Conservation (phyloP, 257 asterid genomes). For the Phtheirospermum japonicum region DNA sequence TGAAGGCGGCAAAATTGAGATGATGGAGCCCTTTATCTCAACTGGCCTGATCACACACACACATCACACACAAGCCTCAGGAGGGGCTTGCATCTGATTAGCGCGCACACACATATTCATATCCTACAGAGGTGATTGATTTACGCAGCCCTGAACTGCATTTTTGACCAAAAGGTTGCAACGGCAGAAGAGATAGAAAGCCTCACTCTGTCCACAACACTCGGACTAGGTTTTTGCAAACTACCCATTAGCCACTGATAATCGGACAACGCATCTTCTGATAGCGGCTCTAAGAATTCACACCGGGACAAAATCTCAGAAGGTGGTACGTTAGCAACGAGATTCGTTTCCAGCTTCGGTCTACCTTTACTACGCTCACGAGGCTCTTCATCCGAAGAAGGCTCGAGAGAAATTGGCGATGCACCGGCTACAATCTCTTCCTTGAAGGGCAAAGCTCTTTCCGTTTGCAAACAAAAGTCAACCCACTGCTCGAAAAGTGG, state of each 20-base stretch:
- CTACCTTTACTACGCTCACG: slow-evolving; percentile 34
- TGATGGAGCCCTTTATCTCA: too few relatives aligned
- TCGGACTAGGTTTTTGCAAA: slow-evolving; percentile 40
- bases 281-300: slow-evolving; percentile 77
- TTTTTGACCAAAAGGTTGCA: slow-evolving; percentile 31
- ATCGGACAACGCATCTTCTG: slow-evolving; percentile 58
- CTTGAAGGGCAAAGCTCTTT: slow-evolving; percentile 61
- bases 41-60: background rate
- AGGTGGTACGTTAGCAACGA: slow-evolving; percentile 58
- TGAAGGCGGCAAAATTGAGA: too few relatives aligned
- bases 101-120: too few relatives aligned
- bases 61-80: too few relatives aligned
- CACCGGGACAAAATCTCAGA: slow-evolving; percentile 65
- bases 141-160: slow-evolving; percentile 38
- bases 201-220: slow-evolving; percentile 31
- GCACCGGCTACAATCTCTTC: slow-evolving; percentile 70
- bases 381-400: slow-evolving; percentile 34
- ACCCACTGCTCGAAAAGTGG: slow-evolving; percentile 83
- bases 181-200: slow-evolving; percentile 28
- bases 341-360: slow-evolving; percentile 80
- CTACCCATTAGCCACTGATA: slow-evolving; percentile 58
- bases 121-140: background rate
- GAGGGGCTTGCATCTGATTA: too few relatives aligned
- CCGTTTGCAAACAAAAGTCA: slow-evolving; percentile 78
- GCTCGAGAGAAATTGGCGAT: slow-evolving; percentile 57